phyloP scores from a whole-genome alignment of 345 rosid genomes.

The Citrus reticulata region DNA sequence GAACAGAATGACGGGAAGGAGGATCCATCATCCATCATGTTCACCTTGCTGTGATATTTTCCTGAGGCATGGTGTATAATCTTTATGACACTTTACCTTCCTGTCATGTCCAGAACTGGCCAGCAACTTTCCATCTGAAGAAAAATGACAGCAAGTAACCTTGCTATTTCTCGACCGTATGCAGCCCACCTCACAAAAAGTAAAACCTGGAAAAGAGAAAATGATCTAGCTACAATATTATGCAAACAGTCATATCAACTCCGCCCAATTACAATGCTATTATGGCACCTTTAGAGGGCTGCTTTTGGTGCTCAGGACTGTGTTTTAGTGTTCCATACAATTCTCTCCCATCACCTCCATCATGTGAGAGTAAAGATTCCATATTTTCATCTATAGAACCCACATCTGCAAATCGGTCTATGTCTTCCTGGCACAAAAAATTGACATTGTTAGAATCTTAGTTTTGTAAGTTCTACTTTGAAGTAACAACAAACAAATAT shows the following conservation, averaged over 20 bases:
- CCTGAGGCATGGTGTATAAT: background rate
- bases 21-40: background rate
- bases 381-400: constrained; percentile 54
- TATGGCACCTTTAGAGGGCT: constrained; percentile 42
- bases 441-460: constrained; percentile 7
- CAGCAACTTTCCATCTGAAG: constrained; percentile 71
- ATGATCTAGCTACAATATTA: background rate
- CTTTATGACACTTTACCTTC: constrained; percentile 37
- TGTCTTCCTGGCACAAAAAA: constrained; percentile 51
- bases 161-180: constrained; percentile 50
- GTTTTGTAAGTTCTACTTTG: background rate
- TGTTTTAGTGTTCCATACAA: constrained; percentile 44
- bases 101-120: constrained; percentile 75
- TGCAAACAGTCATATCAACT: background rate
- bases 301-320: constrained; percentile 43
- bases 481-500: background rate
- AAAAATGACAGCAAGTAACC: constrained; percentile 80
- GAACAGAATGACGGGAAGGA: background rate
- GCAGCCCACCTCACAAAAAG: constrained; percentile 59
- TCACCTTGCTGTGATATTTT: background rate
- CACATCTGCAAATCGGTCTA: constrained; percentile 49
- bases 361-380: constrained; percentile 52
- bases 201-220: constrained; percentile 42
- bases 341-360: constrained; percentile 48
- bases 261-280: background rate